Evolutionary conservation across 345 rosid species (phyloP), one percentile per base, ranked within the genome.

Genomic region (Sisymbrium altissimum): DNA sequence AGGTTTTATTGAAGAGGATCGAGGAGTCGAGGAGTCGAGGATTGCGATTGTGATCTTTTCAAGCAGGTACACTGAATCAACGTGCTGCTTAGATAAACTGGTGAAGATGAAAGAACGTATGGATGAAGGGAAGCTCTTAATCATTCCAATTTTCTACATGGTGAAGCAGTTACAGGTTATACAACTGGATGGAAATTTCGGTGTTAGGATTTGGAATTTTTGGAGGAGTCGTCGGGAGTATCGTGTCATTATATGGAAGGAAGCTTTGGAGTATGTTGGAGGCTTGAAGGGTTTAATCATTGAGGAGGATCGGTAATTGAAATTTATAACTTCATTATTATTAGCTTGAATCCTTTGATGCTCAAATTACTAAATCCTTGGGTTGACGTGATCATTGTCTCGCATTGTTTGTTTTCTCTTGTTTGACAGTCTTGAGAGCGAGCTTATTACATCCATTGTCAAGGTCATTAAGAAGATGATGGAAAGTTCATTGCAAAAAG

Each of bases 1-100:
- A 52, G 14, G 7, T 33, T 45, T 5, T 21, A 23, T 32, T 19
- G 6, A 35, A 66, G 58, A 35, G 12, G 14, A 66, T 66, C 9
- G 59, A 66, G 58, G 46, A 66, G 23, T 66, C 71, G 60, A 66
- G 46, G 35, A 13, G 23, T 66, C 71, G 60, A 66, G 46, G 35
- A 13, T 66, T 2, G 71, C 58, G 1, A 7, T 66, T 1, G 58
- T 49, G 1, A 19, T 66, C 35, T 66, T 66, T 35, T 66, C 71
- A 4, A 66, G 60, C 33, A 8, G 46, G 5, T 66, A 66, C 48
- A 11, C 71, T 0, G 58, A 32, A 48, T 66, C 71, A 1, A 66
- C 14, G 4, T 50, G 59, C 35, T 50, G 71, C 60, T 48, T 66
- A 36, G 27, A 66, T 29, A 27, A 36, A 14, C 64, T 40, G 19